A percentile compares a stretch with the other conserved stretches of the same genome.
Conservation (phyloP, 495 filamentous ascomycete species). For the Penicillium paxilli region DNA sequence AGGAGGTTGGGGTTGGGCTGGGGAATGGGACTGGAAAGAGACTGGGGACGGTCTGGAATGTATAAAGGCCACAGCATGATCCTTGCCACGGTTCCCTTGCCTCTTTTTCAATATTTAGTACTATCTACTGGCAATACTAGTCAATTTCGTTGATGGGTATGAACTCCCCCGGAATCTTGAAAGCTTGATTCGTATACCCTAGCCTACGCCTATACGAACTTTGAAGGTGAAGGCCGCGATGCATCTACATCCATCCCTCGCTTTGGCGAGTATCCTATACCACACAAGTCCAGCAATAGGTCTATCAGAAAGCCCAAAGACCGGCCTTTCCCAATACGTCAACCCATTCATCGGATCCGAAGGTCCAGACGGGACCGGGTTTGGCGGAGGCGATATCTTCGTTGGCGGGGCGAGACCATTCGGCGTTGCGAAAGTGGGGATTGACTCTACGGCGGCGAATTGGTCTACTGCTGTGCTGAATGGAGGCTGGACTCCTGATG, state of each 20-base stretch:
- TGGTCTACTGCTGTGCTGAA: conserved; percentile 45
- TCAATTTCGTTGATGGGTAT: background rate
- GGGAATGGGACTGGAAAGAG: background rate
- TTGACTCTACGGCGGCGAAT: conserved; percentile 58
- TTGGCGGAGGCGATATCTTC: conserved; percentile 65
- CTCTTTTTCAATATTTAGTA: background rate
- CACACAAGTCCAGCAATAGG: background rate
- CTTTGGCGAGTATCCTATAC: background rate
- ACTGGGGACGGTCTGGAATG: conserved; percentile 2
- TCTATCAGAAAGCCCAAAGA: background rate
- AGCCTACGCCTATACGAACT: background rate
- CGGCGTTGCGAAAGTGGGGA: conserved; percentile 66
- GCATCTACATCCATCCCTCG: background rate
- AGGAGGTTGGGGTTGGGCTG: background rate
- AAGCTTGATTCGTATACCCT: background rate
- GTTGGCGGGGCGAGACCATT: conserved; percentile 64
- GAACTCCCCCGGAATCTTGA: background rate
- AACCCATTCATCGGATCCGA: conserved; percentile 40
- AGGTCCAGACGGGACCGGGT: conserved; percentile 32
- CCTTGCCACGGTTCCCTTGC: background rate
- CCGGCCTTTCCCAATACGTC: conserved; percentile 50
- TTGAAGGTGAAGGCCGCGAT: background rate
- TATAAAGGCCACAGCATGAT: conserved; percentile 2
- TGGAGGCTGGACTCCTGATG: conserved; percentile 59
- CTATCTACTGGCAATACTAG: too few species aligned